Conservation (phyloP, 208 protist genomes). For the Crithidia mellificae region DNA sequence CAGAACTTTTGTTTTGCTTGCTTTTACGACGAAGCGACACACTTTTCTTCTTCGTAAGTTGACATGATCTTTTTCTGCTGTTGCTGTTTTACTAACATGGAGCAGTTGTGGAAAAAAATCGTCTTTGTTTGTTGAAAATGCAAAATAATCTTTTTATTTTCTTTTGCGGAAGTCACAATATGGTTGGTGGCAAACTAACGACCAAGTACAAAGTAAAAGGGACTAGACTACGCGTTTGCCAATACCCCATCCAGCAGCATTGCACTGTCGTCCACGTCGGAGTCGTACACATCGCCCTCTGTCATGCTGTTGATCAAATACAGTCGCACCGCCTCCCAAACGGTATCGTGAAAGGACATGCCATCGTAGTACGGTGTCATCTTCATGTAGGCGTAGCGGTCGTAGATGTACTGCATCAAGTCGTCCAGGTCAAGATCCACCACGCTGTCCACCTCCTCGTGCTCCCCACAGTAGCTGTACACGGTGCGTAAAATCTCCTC, state of each 20-base stretch:
- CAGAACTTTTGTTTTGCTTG: too few species aligned
- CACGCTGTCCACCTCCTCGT: not conserved
- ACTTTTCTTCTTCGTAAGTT: too few species aligned
- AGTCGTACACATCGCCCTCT: slow-evolving; percentile 7
- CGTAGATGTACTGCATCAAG: slow-evolving; percentile 12
- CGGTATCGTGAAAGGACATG: slow-evolving; percentile 13
- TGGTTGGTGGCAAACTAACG: too few species aligned
- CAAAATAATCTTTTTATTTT: too few species aligned
- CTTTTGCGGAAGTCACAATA: too few species aligned
- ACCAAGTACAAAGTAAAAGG: slow-evolving; percentile 1
- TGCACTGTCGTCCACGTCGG: slow-evolving; percentile 8
- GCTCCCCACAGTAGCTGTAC: slow-evolving; percentile 27
- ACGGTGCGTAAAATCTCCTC: slow-evolving; percentile 24
- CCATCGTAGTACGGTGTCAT: slow-evolving; percentile 17
- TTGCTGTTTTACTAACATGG: too few species aligned
- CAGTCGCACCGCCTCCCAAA: slow-evolving; percentile 22
- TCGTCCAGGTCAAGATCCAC: slow-evolving; percentile 24
- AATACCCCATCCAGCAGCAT: slow-evolving; percentile 16
- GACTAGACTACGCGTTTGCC: not conserved
- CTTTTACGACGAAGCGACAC: too few species aligned
- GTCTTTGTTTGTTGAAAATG: too few species aligned
- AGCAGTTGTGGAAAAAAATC: too few species aligned
- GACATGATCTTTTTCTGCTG: too few species aligned
- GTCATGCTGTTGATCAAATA: slow-evolving; percentile 7
- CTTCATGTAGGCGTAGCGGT: slow-evolving; percentile 30